Percentiles rank a stretch among this genome's conserved stretches.
phyloP scores from a whole-genome alignment of 768 basidiomycete genomes.

The Russula ochroleuca region DNA sequence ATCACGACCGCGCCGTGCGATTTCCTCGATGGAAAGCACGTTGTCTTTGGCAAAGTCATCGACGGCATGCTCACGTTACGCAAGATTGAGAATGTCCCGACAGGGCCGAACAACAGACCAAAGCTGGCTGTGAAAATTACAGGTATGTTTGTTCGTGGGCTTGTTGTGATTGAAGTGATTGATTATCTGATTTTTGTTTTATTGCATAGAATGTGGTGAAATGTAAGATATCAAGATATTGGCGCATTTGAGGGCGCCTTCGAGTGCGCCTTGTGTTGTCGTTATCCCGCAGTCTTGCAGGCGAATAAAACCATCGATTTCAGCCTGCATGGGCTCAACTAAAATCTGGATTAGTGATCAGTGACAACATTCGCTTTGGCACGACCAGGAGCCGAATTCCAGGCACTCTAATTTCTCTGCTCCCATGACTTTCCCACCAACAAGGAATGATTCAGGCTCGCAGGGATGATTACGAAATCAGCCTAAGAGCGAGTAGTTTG shows the following conservation, averaged over 20 bases:
- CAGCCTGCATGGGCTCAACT: not conserved
- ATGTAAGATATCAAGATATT: slow-evolving; percentile 32
- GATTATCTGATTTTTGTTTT: not conserved
- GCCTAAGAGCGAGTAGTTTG: not conserved
- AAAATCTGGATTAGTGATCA: not conserved
- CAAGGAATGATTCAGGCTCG: not conserved
- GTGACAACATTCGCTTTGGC: not conserved
- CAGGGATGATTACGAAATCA: not conserved
- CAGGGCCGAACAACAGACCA: slow-evolving; percentile 84
- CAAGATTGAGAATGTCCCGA: slow-evolving; percentile 95
- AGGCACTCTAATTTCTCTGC: not conserved
- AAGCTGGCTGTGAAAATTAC: slow-evolving; percentile 86
- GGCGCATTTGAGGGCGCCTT: not conserved
- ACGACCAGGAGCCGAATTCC: not conserved
- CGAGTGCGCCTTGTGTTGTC: not conserved
- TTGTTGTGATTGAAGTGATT: not conserved
- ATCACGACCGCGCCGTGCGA: slow-evolving; percentile 93
- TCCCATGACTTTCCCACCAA: too few relatives aligned
- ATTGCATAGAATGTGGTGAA: slow-evolving; percentile 38
- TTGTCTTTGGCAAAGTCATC: slow-evolving; percentile 86
- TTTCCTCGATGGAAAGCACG: slow-evolving; percentile 93
- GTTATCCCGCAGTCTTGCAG: not conserved
- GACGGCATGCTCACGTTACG: slow-evolving; percentile 94
- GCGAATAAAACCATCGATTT: not conserved
- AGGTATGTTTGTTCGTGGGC: slow-evolving; percentile 48